Percentiles rank a stretch among this genome's conserved stretches.
phyloP scores from a whole-genome alignment of 108 stramenopile genomes.

The Discostella pseudostelligera region DNA sequence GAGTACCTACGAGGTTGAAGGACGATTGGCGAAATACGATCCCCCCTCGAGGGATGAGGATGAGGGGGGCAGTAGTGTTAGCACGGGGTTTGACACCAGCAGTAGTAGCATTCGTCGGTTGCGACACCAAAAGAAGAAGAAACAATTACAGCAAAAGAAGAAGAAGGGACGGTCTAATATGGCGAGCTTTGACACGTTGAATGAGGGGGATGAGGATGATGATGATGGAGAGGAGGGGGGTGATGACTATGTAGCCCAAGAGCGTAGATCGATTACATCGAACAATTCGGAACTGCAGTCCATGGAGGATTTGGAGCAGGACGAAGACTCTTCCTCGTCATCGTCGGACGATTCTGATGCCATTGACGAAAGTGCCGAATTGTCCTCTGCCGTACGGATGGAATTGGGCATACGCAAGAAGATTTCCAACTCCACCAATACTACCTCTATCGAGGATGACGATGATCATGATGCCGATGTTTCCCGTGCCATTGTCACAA shows the following conservation, averaged over 20 bases:
- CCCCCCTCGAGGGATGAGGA: too few species aligned
- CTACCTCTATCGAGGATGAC: too few species aligned
- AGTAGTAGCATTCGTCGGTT: too few species aligned
- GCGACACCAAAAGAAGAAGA: too few species aligned
- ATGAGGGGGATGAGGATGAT: slow-evolving; percentile 2
- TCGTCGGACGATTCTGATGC: neutral
- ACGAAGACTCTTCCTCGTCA: neutral
- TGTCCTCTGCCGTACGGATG: neutral
- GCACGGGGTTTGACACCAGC: too few species aligned
- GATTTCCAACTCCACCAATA: too few species aligned
- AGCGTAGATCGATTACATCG: neutral
- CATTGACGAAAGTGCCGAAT: neutral
- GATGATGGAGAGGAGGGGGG: neutral
- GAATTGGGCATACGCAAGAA: slow-evolving; percentile 1
- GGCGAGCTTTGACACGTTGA: neutral
- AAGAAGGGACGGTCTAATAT: too few species aligned
- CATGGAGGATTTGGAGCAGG: neutral
- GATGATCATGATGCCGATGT: neutral
- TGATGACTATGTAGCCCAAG: neutral
- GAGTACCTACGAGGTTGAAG: too few species aligned
- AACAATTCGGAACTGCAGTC: neutral
- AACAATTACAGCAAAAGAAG: too few species aligned
- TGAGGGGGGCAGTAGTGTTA: too few species aligned
- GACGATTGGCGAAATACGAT: too few species aligned
- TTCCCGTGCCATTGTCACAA: slow-evolving; percentile 6